A percentile compares a stretch with the other conserved stretches of the same genome.
These are phyloP conservation scores for Phytophthora quininea DNA, from an alignment of 352 stramenopile genomes.

Conservation along the genomic window DNA sequence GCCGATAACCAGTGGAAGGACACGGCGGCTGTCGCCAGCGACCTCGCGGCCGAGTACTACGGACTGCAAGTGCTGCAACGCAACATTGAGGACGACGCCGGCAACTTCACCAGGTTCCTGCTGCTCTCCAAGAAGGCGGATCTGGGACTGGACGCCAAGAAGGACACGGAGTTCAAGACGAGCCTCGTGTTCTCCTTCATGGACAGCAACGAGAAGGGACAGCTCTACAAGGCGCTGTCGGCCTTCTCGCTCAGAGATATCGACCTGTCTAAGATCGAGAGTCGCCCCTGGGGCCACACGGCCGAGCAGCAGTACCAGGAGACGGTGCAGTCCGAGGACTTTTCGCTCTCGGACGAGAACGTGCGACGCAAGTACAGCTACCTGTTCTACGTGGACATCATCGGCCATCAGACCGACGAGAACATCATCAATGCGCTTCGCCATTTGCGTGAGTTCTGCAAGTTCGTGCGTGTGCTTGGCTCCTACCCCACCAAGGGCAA, in stretches of 20 bases:
- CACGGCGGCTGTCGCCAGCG: slow-evolving; percentile 94
- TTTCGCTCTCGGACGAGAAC: slow-evolving; percentile 90
- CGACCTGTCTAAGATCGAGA: slow-evolving; percentile 84
- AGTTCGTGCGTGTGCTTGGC: slow-evolving; percentile 89
- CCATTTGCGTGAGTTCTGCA: slow-evolving; percentile 86
- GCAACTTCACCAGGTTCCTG: slow-evolving; percentile 92
- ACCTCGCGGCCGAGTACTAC: slow-evolving; percentile 95
- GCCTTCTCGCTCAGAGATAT: slow-evolving; percentile 80
- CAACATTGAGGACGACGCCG: slow-evolving; percentile 72
- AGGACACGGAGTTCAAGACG: slow-evolving; percentile 78
- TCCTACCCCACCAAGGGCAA: slow-evolving; percentile 86
- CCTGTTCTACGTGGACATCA: slow-evolving; percentile 84
- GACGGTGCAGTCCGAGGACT: slow-evolving; percentile 77
- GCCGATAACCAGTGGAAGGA: slow-evolving; percentile 84
- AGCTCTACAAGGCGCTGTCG: slow-evolving; percentile 75
- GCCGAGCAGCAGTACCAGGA: slow-evolving; percentile 57
- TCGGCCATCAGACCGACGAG: slow-evolving; percentile 78
- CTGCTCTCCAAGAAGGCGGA: slow-evolving; percentile 76
- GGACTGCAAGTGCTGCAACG: slow-evolving; percentile 87
- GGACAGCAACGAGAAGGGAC: slow-evolving; percentile 69
- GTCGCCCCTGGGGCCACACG: slow-evolving; percentile 70
- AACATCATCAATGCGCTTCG: slow-evolving; percentile 80
- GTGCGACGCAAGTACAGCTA: slow-evolving; percentile 78
- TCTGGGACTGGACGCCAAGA: slow-evolving; percentile 36
- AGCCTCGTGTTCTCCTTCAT: slow-evolving; percentile 85